Evolutionary conservation across 108 stramenopile genomes (phyloP).

Genomic region (Skeletonema tropicum): DNA sequence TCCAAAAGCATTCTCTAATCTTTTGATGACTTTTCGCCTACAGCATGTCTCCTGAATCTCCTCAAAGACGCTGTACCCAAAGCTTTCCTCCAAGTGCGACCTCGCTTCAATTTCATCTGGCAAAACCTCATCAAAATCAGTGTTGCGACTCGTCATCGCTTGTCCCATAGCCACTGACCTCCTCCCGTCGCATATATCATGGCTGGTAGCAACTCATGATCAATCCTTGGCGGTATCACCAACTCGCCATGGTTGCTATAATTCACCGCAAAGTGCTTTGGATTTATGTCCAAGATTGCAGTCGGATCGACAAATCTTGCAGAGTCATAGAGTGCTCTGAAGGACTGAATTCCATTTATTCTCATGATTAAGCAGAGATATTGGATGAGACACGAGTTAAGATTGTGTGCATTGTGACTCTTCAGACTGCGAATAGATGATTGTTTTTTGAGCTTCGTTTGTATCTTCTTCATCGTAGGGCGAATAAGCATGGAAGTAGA

Average conservation of each 20-base stretch:
- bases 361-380: constrained; percentile 33
- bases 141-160: constrained; percentile 16
- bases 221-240: constrained; percentile 21
- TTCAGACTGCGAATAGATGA: neutral
- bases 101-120: constrained; percentile 30
- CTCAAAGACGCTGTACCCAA: constrained; percentile 38
- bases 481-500: constrained; percentile 35
- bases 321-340: constrained; percentile 31
- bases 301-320: constrained; percentile 10
- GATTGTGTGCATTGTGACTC: constrained; percentile 29
- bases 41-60: constrained; percentile 22
- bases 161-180: constrained; percentile 35
- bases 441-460: neutral
- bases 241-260: constrained; percentile 14
- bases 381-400: constrained; percentile 29
- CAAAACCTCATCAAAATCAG: constrained; percentile 12
- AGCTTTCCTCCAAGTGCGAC: constrained; percentile 21
- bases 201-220: constrained; percentile 39
- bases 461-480: constrained; percentile 22
- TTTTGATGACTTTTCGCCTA: neutral
- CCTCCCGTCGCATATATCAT: constrained; percentile 45
- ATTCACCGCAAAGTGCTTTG: constrained; percentile 5
- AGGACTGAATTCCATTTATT: constrained; percentile 39
- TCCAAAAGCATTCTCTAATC: neutral
- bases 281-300: constrained; percentile 11